Conservation (phyloP, 208 protist species). For the Acanthamoeba castellanii region DNA sequence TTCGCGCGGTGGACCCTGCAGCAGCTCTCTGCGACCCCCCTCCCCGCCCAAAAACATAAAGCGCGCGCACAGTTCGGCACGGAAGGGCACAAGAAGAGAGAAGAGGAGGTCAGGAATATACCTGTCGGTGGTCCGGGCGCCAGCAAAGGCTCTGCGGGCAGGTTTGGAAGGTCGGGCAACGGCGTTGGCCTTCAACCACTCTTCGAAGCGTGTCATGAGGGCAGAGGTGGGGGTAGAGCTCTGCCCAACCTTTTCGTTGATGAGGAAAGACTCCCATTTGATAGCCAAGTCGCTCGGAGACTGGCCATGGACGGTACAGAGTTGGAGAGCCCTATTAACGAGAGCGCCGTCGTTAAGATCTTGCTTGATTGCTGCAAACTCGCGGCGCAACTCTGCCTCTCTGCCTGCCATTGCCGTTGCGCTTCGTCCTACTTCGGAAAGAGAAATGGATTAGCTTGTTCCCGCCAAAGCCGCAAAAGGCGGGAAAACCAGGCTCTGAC, state of each 20-base stretch:
- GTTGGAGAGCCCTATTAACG: neutral
- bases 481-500: no score
- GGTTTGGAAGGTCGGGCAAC: neutral
- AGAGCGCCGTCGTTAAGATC: neutral
- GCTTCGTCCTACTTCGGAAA: no score
- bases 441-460: no score
- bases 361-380: neutral
- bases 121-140: neutral
- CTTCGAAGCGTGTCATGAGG: neutral
- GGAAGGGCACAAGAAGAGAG: neutral
- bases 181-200: conserved; percentile 1
- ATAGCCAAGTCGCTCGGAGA: neutral
- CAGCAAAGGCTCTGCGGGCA: conserved; percentile 8
- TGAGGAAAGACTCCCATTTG: conserved; percentile 8
- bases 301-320: neutral
- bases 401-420: no score
- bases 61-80: neutral
- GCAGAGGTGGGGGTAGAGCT: neutral
- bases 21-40: neutral
- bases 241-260: neutral
- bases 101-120: neutral
- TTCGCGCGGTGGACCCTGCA: neutral
- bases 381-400: neutral
- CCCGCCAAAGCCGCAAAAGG: no score
- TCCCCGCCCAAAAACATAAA: no score